These are phyloP conservation scores for Tuctoria greenei DNA, from an alignment of 176 grass and related monocot genomes.

Conservation along the genomic window DNA sequence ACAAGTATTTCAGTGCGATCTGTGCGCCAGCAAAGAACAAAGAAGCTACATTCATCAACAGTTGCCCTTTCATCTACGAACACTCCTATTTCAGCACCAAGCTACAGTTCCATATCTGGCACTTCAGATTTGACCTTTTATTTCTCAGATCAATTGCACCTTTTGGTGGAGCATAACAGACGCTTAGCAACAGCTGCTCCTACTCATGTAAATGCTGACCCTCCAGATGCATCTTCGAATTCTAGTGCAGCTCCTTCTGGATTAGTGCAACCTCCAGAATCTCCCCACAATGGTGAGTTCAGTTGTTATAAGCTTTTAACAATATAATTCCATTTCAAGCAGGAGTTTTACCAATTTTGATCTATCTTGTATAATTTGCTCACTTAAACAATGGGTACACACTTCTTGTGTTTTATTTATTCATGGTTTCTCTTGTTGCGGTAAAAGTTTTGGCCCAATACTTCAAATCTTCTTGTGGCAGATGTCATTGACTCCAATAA, in stretches of 20 bases:
- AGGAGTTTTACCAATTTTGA: conserved; percentile 2
- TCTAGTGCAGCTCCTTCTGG: conserved; percentile 63
- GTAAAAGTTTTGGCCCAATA: neutral
- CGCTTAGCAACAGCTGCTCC: conserved; percentile 39
- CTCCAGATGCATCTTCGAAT: conserved; percentile 56
- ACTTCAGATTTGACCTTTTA: conserved; percentile 35
- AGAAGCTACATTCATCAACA: conserved; percentile 38
- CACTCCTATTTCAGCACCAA: conserved; percentile 44
- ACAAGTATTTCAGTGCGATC: conserved; percentile 29
- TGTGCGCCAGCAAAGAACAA: conserved; percentile 27
- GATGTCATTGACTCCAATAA: conserved; percentile 2
- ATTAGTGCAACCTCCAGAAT: conserved; percentile 59
- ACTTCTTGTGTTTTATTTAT: neutral
- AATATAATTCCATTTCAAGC: conserved; percentile 17
- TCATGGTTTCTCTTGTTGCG: neutral
- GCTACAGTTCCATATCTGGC: conserved; percentile 39
- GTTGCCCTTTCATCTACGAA: conserved; percentile 33
- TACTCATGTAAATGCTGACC: conserved; percentile 45
- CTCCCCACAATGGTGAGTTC: conserved; percentile 62
- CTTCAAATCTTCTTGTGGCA: neutral
- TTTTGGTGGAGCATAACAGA: conserved; percentile 26
- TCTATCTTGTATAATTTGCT: neutral
- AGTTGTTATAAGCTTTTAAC: conserved; percentile 15
- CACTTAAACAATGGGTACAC: neutral
- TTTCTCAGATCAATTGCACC: conserved; percentile 40